Evolutionary conservation across 257 asterid genomes (phyloP).

Genomic region (Asclepias syriaca): DNA sequence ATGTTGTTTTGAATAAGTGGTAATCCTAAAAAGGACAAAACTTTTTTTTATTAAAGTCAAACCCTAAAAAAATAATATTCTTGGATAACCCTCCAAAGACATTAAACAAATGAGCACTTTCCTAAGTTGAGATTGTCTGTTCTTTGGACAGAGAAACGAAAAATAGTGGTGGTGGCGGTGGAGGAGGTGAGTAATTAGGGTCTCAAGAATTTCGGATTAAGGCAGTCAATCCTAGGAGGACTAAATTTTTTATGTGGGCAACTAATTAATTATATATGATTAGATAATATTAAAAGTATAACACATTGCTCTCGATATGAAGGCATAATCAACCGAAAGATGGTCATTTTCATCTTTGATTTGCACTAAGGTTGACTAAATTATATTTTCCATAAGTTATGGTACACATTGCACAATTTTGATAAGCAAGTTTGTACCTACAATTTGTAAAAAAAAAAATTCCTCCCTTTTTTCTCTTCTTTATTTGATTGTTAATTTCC

Average conservation of each 20-base stretch:
- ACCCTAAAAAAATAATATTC: neutral
- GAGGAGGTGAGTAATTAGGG: neutral
- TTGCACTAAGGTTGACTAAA: neutral
- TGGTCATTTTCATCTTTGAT: neutral
- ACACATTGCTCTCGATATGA: too few species aligned
- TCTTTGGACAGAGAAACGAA: too few species aligned
- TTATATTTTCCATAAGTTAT: too few species aligned
- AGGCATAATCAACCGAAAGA: neutral
- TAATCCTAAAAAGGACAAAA: neutral
- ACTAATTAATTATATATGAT: too few species aligned
- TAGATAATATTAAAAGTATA: too few species aligned
- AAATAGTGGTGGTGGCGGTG: neutral
- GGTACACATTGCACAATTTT: too few species aligned
- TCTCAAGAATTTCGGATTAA: neutral
- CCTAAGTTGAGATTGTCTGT: neutral
- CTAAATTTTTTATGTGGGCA: neutral
- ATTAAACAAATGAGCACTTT: neutral
- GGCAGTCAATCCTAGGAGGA: neutral
- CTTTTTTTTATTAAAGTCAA: neutral
- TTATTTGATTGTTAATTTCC: too few species aligned
- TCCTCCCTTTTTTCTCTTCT: too few species aligned
- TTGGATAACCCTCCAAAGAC: neutral
- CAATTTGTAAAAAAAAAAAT: too few species aligned
- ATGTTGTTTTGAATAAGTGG: conserved; percentile 1
- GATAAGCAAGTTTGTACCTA: too few species aligned